These are phyloP conservation scores for Ophiostoma novo-ulmi DNA, from an alignment of 2,329 filamentous ascomycete species.

Conservation along the genomic window DNA sequence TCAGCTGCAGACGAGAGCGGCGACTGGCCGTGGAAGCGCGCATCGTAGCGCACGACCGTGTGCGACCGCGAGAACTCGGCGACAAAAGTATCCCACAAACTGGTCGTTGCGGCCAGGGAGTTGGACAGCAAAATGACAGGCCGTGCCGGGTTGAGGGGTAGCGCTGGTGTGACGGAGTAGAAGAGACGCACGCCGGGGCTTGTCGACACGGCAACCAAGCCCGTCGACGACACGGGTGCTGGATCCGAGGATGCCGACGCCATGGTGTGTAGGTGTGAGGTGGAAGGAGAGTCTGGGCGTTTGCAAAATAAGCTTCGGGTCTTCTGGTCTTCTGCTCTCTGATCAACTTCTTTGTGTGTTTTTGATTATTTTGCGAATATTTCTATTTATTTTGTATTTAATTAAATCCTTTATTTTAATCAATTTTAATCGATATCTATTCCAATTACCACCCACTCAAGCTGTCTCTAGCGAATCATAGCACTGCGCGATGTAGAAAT, in stretches of 20 bases:
- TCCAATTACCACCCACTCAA: neutral
- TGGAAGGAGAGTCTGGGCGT: neutral
- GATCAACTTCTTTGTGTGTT: neutral
- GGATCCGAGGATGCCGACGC: conserved; percentile 31
- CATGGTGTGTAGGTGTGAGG: neutral
- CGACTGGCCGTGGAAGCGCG: conserved; percentile 20
- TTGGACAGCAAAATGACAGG: conserved; percentile 19
- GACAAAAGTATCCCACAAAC: conserved; percentile 19
- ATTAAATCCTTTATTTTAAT: conserved; percentile 26
- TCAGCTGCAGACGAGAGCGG: conserved; percentile 17
- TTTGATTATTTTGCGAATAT: neutral
- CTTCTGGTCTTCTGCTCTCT: too few species aligned
- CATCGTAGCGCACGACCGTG: conserved; percentile 22
- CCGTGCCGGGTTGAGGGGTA: conserved; percentile 17
- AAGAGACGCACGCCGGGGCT: conserved; percentile 22
- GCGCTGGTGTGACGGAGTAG: conserved; percentile 18
- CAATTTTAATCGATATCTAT: neutral
- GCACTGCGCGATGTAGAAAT: neutral
- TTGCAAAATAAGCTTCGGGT: neutral
- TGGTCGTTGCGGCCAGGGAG: conserved; percentile 14
- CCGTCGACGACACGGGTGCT: conserved; percentile 43
- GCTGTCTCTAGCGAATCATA: conserved; percentile 30
- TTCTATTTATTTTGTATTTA: neutral
- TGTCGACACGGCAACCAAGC: conserved; percentile 19
- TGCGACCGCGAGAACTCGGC: conserved; percentile 21